Evolutionary conservation across 192 early-diverging fungal genomes (phyloP).

Genomic region (Glomus cerebriforme): DNA sequence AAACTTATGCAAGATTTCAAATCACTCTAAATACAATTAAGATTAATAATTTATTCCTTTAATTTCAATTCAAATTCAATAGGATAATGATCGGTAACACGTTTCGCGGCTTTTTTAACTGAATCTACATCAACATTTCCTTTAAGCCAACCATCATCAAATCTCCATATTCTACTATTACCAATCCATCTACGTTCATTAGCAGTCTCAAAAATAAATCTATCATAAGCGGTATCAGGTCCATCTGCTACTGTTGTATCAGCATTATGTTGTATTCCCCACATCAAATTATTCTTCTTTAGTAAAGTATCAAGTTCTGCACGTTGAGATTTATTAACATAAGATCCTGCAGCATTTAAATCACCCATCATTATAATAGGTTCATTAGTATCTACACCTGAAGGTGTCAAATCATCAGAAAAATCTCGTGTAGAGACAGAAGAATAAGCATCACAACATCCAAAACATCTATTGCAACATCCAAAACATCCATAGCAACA

Average conservation of each 20-base stretch:
- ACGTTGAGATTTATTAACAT: conserved; percentile 25
- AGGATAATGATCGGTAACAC: conserved; percentile 32
- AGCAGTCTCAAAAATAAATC: conserved; percentile 27
- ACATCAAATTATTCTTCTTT: not conserved
- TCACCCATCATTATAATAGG: conserved; percentile 34
- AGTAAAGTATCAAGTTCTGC: conserved; percentile 7
- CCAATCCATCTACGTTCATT: conserved; percentile 29
- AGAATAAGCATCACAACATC: not conserved
- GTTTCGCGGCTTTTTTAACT: conserved; percentile 22
- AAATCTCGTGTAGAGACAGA: not conserved
- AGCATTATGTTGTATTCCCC: conserved; percentile 25
- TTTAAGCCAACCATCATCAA: conserved; percentile 26
- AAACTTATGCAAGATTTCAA: no score
- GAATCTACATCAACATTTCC: not conserved
- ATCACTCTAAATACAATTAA: no score
- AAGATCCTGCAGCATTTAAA: conserved; percentile 33
- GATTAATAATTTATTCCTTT: no score
- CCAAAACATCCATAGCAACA: not conserved
- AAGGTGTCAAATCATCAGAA: not conserved
- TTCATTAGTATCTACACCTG: not conserved
- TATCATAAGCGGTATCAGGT: conserved; percentile 18
- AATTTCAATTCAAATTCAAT: conserved; percentile 30
- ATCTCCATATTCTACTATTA: conserved; percentile 17
- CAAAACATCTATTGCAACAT: not conserved
- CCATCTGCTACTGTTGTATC: conserved; percentile 28